Conservation (phyloP, 768 basidiomycete genomes). For the Sarcomyxa edulis region DNA sequence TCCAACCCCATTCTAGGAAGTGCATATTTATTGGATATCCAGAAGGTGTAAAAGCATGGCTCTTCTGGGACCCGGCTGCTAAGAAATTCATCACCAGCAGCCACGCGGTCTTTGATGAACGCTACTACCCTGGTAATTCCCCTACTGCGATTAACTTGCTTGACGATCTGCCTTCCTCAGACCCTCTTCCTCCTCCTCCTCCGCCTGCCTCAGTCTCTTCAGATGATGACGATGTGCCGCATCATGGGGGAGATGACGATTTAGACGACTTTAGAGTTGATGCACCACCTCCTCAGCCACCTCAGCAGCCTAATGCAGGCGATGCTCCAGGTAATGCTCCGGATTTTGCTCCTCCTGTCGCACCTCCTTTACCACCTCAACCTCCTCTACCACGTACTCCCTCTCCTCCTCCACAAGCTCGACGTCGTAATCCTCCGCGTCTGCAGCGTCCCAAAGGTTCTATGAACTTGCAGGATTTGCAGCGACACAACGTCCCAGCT, state of each 20-base stretch:
- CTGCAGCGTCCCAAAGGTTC: too few species aligned
- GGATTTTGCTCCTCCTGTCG: slow-evolving; percentile 2
- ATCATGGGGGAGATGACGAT: slow-evolving; percentile 17
- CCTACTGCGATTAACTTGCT: slow-evolving; percentile 1
- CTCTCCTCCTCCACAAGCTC: background rate
- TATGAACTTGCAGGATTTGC: too few species aligned
- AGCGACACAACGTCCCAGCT: too few species aligned
- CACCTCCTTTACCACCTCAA: background rate
- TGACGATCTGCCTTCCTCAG: too few species aligned
- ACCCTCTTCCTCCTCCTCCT: slow-evolving; percentile 8
- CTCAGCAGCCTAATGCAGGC: too few species aligned
- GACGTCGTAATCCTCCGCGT: background rate
- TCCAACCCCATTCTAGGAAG: slow-evolving; percentile 23
- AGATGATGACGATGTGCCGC: slow-evolving; percentile 15
- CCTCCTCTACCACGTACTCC: background rate
- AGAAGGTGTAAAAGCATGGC: slow-evolving; percentile 23
- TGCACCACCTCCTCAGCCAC: too few species aligned
- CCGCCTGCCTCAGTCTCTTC: background rate
- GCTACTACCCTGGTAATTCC: slow-evolving; percentile 18
- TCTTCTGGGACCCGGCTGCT: slow-evolving; percentile 25
- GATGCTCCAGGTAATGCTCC: too few species aligned
- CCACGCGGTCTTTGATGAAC: slow-evolving; percentile 27
- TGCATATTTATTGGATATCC: slow-evolving; percentile 34
- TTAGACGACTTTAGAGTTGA: slow-evolving; percentile 13
- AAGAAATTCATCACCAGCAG: slow-evolving; percentile 20